Base-by-base conservation (phyloP, 768 basidiomycete species). In the Cubamyces lactineus region DNA sequence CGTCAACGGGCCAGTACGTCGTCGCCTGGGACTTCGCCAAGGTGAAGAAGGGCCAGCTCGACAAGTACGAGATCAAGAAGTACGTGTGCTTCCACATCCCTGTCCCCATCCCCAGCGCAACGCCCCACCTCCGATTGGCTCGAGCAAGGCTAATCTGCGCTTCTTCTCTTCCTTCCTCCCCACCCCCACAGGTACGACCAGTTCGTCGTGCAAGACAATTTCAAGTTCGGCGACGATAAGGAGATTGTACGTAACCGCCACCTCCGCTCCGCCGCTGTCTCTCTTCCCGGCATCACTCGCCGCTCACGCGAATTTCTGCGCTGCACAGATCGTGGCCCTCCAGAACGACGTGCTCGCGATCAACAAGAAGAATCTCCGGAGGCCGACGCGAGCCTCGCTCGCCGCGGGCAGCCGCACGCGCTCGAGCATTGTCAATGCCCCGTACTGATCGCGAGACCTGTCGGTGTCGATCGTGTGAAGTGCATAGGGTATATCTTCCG, bases 21-120 rank as follows among this genome's bases (percentile, higher is more conserved):
- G 84, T 98, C 70, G 95, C 94, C 6, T 99, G 96, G 96, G 96
- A 98, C 84, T 96, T 99, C 73, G 84, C 82, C 47, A 94, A 96
- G 71, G 92, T 98, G 65, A 98, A 96, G 83, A 88, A 88, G 75
- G 97, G 97, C 56, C 84, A 85, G 52, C 80, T 90, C 45, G 92
- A 94, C 75, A 91, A 90, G 73, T 98, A 98, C 71, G 94, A 96
- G 70, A 96, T 98, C 79, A 95, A 96, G 83, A 89, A 89, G 78
- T 80, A 49, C 57, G 77, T 68, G 24, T 49, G 15, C 45, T 39
- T 2, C 24, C n/a, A n/a, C n/a, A n/a, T n/a, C n/a, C n/a, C n/a
- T n/a, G n/a, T n/a, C 19, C 34, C 50, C 16, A n/a, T 13, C 38
- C 26, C 39, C 49, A 38, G 15, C 13, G 2, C 16, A 26, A 8